Percentiles rank a stretch among this genome's conserved stretches.
Evolutionary conservation across 345 rosid genomes (phyloP).

Genomic region (Eucalyptus erythrocorys): DNA sequence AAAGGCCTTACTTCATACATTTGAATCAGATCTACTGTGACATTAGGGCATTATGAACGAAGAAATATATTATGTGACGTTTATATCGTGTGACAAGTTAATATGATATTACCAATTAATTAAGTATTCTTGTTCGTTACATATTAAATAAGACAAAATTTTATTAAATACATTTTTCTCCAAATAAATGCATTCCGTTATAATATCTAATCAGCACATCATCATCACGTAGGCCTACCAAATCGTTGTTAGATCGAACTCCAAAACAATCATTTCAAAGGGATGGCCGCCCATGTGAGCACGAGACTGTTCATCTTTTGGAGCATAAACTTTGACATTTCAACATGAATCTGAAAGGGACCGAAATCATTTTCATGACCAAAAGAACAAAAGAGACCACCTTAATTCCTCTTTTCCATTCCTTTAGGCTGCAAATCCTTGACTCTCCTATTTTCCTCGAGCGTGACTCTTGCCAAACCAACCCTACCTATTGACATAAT

Average conservation of each 20-base stretch:
- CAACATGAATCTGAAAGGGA: neutral
- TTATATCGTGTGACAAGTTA: fast-evolving
- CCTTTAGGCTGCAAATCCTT: neutral
- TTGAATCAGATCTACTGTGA: neutral
- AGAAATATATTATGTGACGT: neutral
- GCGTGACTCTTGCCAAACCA: neutral
- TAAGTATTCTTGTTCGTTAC: fast-evolving
- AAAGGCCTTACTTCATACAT: neutral
- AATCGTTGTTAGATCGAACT: neutral
- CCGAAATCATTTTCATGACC: neutral
- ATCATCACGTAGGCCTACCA: neutral
- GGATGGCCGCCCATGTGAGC: neutral
- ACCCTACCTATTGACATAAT: neutral
- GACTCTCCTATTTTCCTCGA: neutral
- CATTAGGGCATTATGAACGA: neutral
- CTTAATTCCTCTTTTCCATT: neutral
- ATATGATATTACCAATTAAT: neutral
- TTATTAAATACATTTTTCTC: fast-evolving
- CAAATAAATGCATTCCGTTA: neutral
- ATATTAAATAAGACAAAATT: neutral
- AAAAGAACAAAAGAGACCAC: neutral
- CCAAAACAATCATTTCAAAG: neutral
- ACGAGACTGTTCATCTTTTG: neutral
- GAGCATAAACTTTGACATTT: neutral
- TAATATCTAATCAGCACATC: fast-evolving